Conservation (phyloP, 2,329 filamentous ascomycete genomes). For the Metarhizium robertsii region DNA sequence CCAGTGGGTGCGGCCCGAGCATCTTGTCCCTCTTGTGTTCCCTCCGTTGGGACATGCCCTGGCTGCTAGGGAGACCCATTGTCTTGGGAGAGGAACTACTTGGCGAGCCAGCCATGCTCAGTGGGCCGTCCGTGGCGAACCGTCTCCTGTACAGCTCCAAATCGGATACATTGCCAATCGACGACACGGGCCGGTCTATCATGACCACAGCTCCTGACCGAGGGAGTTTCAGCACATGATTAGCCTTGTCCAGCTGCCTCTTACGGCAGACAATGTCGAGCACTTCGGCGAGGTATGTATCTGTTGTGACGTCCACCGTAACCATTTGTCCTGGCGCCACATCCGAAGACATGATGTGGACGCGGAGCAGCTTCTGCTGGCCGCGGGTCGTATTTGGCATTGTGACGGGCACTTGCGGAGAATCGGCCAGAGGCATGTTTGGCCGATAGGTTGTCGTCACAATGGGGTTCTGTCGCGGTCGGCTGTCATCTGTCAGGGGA, state of each 20-base stretch:
- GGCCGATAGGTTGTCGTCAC: slow-evolving; percentile 50
- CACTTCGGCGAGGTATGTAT: slow-evolving; percentile 75
- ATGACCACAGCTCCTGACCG: slow-evolving; percentile 67
- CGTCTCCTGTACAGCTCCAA: slow-evolving; percentile 67
- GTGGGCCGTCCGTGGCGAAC: slow-evolving; percentile 64
- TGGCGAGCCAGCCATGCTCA: slow-evolving; percentile 60
- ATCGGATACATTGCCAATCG: slow-evolving; percentile 64
- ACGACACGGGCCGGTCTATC: slow-evolving; percentile 68
- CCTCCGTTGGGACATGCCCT: slow-evolving; percentile 29
- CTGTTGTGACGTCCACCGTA: slow-evolving; percentile 66
- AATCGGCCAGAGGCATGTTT: slow-evolving; percentile 45
- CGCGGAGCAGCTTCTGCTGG: slow-evolving; percentile 59
- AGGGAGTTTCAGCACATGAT: slow-evolving; percentile 69
- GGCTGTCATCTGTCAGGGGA: slow-evolving; percentile 19
- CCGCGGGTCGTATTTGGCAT: slow-evolving; percentile 42
- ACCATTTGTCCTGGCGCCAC: slow-evolving; percentile 64
- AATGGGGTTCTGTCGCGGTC: slow-evolving; percentile 46
- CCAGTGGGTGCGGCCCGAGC: slow-evolving; percentile 56
- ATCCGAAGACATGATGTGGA: slow-evolving; percentile 64
- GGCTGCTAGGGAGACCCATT: slow-evolving; percentile 39
- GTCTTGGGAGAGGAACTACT: slow-evolving; percentile 62
- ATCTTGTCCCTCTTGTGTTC: slow-evolving; percentile 42
- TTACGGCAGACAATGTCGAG: slow-evolving; percentile 71
- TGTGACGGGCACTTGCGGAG: slow-evolving; percentile 38
- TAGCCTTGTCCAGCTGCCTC: slow-evolving; percentile 67